Conservation (phyloP, 768 basidiomycete genomes). For the Tulasnella sp. region DNA sequence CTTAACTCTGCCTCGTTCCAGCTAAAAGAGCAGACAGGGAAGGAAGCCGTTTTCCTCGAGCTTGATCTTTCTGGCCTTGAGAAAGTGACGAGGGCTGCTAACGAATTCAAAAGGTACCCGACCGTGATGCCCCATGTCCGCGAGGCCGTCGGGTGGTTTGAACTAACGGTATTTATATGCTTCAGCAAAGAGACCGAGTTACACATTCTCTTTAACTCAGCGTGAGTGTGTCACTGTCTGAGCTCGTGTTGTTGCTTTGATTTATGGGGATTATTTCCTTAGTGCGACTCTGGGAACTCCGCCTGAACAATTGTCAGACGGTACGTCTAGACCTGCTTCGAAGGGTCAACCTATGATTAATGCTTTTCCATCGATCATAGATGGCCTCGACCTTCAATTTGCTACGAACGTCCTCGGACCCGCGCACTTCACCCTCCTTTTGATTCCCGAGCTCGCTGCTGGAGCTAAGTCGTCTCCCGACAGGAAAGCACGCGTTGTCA, state of each 20-base stretch:
- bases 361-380: not conserved
- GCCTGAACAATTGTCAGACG: slow-evolving; percentile 32
- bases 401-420: slow-evolving; percentile 33
- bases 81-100: slow-evolving; percentile 34
- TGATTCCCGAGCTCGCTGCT: slow-evolving; percentile 25
- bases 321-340: not conserved
- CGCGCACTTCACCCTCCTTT: slow-evolving; percentile 30
- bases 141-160: not conserved
- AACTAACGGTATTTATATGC: not conserved
- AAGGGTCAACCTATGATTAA: not conserved
- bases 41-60: slow-evolving; percentile 35
- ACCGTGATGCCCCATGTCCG: not conserved
- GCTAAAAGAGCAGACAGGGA: slow-evolving; percentile 35
- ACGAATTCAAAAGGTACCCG: slow-evolving; percentile 34
- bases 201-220: slow-evolving; percentile 38
- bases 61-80: slow-evolving; percentile 36
- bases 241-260: not conserved
- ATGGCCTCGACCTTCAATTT: slow-evolving; percentile 33
- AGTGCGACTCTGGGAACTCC: slow-evolving; percentile 39
- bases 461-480: slow-evolving; percentile 32
- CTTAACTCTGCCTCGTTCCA: not conserved
- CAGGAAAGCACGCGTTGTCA: slow-evolving; percentile 33
- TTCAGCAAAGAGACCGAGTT: slow-evolving; percentile 36
- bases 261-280: not conserved
- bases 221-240: slow-evolving; percentile 2